Evolutionary conservation across 2,329 filamentous ascomycete species (phyloP).

Genomic region (Aspergillus sp.): DNA sequence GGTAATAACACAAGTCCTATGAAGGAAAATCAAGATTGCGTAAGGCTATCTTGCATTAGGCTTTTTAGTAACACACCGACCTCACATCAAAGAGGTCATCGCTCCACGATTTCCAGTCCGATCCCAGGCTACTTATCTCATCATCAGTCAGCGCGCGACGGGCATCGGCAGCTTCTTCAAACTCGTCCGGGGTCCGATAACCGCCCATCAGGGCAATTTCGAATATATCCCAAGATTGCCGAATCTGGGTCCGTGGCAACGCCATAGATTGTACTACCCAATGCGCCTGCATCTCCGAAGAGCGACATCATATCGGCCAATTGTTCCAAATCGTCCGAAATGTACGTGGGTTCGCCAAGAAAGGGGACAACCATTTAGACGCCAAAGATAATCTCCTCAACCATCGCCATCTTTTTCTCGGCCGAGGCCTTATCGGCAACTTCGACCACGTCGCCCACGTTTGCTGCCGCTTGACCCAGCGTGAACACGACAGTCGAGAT

Average conservation of each 20-base stretch:
- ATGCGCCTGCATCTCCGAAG: neutral
- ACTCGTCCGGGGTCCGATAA: neutral
- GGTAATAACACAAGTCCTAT: too few relatives aligned
- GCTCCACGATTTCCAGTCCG: conserved; percentile 3
- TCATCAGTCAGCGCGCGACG: conserved; percentile 1
- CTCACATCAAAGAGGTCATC: neutral
- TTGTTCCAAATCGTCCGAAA: neutral
- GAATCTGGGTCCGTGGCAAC: conserved; percentile 4
- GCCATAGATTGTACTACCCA: conserved; percentile 1
- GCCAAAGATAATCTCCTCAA: conserved; percentile 5
- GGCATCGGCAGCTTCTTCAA: conserved; percentile 3
- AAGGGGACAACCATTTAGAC: neutral
- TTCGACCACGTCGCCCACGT: neutral
- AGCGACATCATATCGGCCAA: conserved; percentile 8
- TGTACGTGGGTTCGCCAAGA: neutral
- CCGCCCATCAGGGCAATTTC: neutral
- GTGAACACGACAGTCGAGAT: conserved; percentile 5
- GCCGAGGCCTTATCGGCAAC: neutral
- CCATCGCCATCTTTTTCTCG: conserved; percentile 1
- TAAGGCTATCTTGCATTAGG: too few relatives aligned
- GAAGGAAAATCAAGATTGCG: too few relatives aligned
- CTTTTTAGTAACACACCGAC: neutral
- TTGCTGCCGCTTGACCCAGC: neutral
- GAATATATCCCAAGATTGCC: neutral
- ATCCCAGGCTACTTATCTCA: neutral